Conservation (phyloP, 176 grass and related monocot genomes). For the Poa annua region DNA sequence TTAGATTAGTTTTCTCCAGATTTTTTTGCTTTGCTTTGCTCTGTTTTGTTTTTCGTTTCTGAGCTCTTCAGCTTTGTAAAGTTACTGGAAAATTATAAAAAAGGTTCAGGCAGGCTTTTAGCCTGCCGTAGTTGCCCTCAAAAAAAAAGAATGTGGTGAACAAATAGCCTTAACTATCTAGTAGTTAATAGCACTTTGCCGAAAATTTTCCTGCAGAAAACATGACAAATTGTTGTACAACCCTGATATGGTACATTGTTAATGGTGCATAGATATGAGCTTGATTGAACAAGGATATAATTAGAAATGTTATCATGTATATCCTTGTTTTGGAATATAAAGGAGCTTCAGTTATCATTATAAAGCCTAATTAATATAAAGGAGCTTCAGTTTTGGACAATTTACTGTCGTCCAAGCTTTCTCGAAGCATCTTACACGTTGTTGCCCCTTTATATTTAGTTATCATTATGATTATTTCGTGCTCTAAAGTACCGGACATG, state of each 20-base stretch:
- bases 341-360: too few relatives aligned
- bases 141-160: neutral
- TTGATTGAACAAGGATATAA: slow-evolving; percentile 25
- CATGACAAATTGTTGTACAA: neutral
- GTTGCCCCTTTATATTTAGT: slow-evolving; percentile 22
- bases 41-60: too few relatives aligned
- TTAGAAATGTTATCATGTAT: too few relatives aligned
- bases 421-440: neutral
- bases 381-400: too few relatives aligned
- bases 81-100: too few relatives aligned
- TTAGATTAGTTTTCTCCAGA: too few relatives aligned
- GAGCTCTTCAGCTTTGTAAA: too few relatives aligned
- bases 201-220: neutral
- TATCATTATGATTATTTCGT: neutral
- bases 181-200: neutral
- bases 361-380: too few relatives aligned
- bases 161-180: neutral
- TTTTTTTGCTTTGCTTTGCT: too few relatives aligned
- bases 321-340: too few relatives aligned
- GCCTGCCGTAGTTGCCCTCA: too few relatives aligned
- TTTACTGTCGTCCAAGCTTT: neutral
- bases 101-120: too few relatives aligned
- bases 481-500: slow-evolving; percentile 3
- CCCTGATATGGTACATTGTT: slow-evolving; percentile 14
- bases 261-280: neutral